phyloP scores from a whole-genome alignment of 176 grass and related monocot species.

The Juncus inflexus region DNA sequence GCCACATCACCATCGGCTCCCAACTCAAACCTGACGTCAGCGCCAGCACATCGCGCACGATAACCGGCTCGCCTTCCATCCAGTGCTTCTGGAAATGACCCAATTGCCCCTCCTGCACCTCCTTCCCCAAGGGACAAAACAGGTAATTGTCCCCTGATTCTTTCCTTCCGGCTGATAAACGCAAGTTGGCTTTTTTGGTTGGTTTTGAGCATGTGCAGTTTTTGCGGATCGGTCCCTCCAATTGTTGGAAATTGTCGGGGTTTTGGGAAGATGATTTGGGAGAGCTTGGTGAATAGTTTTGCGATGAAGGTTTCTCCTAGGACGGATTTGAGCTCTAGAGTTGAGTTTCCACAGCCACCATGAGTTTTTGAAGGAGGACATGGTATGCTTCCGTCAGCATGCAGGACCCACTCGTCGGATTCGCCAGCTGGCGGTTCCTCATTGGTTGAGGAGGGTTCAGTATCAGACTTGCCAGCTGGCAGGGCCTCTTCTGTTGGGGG shows the following conservation, averaged over 20 bases:
- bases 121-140: conserved; percentile 53
- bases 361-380: conserved; percentile 44
- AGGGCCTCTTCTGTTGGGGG: neutral
- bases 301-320: conserved; percentile 36
- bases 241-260: neutral
- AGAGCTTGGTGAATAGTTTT: conserved; percentile 34
- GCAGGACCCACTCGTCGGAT: conserved; percentile 34
- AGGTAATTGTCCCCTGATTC: conserved; percentile 53
- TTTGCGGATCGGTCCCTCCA: neutral
- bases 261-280: conserved; percentile 5
- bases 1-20: conserved; percentile 99
- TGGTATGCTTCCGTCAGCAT: conserved; percentile 56
- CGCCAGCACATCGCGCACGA: conserved; percentile 61
- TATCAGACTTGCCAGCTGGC: neutral
- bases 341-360: conserved; percentile 54
- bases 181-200: conserved; percentile 13
- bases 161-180: conserved; percentile 46
- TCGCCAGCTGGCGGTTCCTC: neutral
- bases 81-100: conserved; percentile 87
- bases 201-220: conserved; percentile 44
- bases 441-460: neutral
- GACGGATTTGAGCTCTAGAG: conserved; percentile 58
- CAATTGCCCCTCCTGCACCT: conserved; percentile 45
- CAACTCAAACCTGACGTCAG: conserved; percentile 85
- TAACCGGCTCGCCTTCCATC: conserved; percentile 72